These are phyloP conservation scores for Komagataella phaffii DNA, from an alignment of 805 yeast genomes.

Conservation along the genomic window DNA sequence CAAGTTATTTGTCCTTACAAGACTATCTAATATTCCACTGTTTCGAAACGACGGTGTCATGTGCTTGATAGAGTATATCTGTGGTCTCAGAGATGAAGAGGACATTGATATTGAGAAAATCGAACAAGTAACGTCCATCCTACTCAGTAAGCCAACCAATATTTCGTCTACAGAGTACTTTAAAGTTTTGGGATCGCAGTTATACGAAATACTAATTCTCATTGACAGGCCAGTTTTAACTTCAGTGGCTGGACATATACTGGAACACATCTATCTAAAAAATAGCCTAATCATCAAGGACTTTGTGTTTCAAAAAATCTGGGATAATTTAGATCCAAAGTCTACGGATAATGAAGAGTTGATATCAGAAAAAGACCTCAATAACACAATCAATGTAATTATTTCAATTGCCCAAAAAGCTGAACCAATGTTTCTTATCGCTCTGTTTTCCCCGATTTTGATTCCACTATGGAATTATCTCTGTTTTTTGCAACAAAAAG, in stretches of 20 bases:
- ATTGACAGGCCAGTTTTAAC: conserved; percentile 49
- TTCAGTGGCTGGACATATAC: conserved; percentile 40
- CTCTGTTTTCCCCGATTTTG: conserved; percentile 15
- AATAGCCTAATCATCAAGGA: conserved; percentile 40
- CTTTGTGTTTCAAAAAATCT: conserved; percentile 39
- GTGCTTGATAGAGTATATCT: conserved; percentile 60
- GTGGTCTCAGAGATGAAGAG: conserved; percentile 67
- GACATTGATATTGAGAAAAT: conserved; percentile 53
- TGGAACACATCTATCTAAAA: conserved; percentile 35
- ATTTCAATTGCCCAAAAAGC: conserved; percentile 42
- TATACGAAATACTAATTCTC: conserved; percentile 40
- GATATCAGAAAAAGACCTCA: conserved; percentile 32
- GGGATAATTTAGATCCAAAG: conserved; percentile 29
- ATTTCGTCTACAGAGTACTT: conserved; percentile 39
- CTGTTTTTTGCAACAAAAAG: conserved; percentile 17
- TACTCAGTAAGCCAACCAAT: conserved; percentile 48
- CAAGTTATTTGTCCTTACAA: conserved; percentile 28
- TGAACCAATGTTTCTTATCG: conserved; percentile 18
- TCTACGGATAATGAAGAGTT: conserved; percentile 9
- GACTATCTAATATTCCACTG: conserved; percentile 41
- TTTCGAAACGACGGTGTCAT: conserved; percentile 42
- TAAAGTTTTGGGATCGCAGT: conserved; percentile 45
- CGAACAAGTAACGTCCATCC: conserved; percentile 49
- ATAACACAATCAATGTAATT: conserved; percentile 53
- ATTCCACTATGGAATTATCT: conserved; percentile 31